A percentile compares a stretch with the other conserved stretches of the same genome.
Evolutionary conservation across 495 filamentous ascomycete genomes (phyloP).

Genomic region (Staphylotrichum longicolle): DNA sequence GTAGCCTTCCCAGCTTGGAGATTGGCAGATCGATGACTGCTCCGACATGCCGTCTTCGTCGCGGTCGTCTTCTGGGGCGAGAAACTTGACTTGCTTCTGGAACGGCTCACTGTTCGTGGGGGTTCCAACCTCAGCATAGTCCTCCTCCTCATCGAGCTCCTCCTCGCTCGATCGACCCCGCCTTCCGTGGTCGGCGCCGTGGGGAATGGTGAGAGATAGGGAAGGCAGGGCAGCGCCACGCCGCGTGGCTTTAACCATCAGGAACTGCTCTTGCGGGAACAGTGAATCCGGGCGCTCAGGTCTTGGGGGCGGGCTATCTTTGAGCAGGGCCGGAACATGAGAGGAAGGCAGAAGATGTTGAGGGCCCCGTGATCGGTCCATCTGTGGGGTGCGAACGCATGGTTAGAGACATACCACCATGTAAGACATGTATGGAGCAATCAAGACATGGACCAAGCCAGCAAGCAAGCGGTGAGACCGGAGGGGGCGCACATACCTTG

Average conservation of each 20-base stretch:
- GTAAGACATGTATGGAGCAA: constrained; percentile 28
- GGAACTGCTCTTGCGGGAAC: constrained; percentile 29
- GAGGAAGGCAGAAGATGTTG: constrained; percentile 21
- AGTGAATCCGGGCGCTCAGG: constrained; percentile 26
- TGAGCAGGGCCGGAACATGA: constrained; percentile 17
- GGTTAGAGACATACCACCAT: constrained; percentile 29
- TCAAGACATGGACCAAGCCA: constrained; percentile 18
- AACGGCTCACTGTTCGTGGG: constrained; percentile 21
- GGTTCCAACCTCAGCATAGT: constrained; percentile 12
- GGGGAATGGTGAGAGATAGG: constrained; percentile 47
- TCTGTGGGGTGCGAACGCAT: constrained; percentile 24
- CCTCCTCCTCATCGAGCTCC: constrained; percentile 14
- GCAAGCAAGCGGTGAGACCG: constrained; percentile 18
- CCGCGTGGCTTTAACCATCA: constrained; percentile 46
- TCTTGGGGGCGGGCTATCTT: constrained; percentile 24
- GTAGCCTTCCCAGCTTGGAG: constrained; percentile 55
- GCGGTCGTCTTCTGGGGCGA: constrained; percentile 35
- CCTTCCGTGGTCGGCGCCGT: constrained; percentile 14
- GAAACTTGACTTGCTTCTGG: constrained; percentile 47
- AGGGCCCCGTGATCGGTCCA: constrained; percentile 26
- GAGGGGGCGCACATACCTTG: constrained; percentile 45
- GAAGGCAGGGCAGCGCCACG: constrained; percentile 39
- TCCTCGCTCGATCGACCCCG: background rate
- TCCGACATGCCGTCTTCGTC: constrained; percentile 43
- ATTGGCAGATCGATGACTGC: constrained; percentile 55